Evolutionary conservation across 306 rosid genomes (phyloP).

Genomic region (Bauhinia variegata): DNA sequence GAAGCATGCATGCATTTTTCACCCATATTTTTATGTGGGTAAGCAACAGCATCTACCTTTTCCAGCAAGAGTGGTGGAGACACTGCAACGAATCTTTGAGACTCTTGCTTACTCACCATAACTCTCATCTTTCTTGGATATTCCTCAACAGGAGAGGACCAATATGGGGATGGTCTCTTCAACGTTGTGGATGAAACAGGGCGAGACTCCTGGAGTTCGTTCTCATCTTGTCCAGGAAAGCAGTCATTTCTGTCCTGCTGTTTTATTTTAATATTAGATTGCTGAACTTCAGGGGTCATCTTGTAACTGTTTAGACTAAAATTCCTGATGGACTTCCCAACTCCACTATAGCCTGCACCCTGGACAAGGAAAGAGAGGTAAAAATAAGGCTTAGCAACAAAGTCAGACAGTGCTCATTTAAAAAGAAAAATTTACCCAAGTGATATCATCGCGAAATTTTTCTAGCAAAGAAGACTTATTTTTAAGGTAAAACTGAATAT

Average conservation of each 20-base stretch:
- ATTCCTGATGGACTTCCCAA: slow-evolving; percentile 33
- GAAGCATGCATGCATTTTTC: slow-evolving; percentile 61
- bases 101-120: slow-evolving; percentile 44
- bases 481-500: neutral
- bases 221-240: slow-evolving; percentile 41
- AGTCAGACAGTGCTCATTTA: slow-evolving; percentile 9
- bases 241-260: slow-evolving; percentile 28
- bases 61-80: slow-evolving; percentile 40
- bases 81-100: slow-evolving; percentile 33
- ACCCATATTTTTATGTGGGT: slow-evolving; percentile 64
- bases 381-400: slow-evolving; percentile 28
- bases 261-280: slow-evolving; percentile 26
- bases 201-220: slow-evolving; percentile 47
- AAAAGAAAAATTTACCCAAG: neutral
- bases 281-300: slow-evolving; percentile 39
- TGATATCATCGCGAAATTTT: neutral
- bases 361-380: slow-evolving; percentile 39
- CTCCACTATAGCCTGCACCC: slow-evolving; percentile 40
- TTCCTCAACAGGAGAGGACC: slow-evolving; percentile 41
- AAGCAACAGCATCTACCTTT: slow-evolving; percentile 80
- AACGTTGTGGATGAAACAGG: slow-evolving; percentile 45
- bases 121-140: slow-evolving; percentile 61
- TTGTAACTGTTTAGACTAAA: slow-evolving; percentile 34
- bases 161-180: slow-evolving; percentile 60
- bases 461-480: neutral